Evolutionary conservation across 345 rosid species (phyloP), one percentile per base, ranked within the genome.

Genomic region (Bretschneidera sinensis): DNA sequence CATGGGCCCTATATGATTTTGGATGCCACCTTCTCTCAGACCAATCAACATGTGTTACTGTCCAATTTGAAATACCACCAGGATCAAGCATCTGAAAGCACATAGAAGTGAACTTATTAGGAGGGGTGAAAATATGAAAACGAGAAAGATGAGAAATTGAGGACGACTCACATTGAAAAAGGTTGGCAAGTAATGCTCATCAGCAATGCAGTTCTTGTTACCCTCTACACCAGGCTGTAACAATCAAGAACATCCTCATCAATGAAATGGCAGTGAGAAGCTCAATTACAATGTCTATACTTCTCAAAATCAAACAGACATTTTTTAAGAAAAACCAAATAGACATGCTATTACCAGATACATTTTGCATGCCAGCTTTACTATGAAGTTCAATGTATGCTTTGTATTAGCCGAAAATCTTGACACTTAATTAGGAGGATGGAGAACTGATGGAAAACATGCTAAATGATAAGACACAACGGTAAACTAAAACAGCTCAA

Each of bases 11-110:
- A 67, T 88, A 95, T 22, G 91, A 85, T 74, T 85, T 95, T 21
- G 99, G 98, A 78, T 95, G 98, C 99, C 97, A 95, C 71, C 85
- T 91, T 67, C 91, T 85, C 73, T 95, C 98, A 15, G 98, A 95
- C 99, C 99, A 95, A 77, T 95, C 99, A 54, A 95, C 99, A 57
- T 88, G 86, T 48, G 99, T 95, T 43, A 85, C 94, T 0, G 99
- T 83, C 89, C 98, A 87, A 62, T 87, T 95, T 21, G 98, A 86
- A 33, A 95, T 86, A 21, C 99, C 99, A 57, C 72, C 88, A 55
- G 91, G 97, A 80, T 95, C 98, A 70, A 88, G 77, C 83, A 91
- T 77, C 99, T 95, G 74, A 62, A 51, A 55, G n/a, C 24, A 54
- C 56, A 20, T 64, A 33, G 61, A 61, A 25, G 71, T 20, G 28